Evolutionary conservation across 495 filamentous ascomycete species (phyloP), one percentile per base, ranked within the genome.

Genomic region (Copromyces sp.): DNA sequence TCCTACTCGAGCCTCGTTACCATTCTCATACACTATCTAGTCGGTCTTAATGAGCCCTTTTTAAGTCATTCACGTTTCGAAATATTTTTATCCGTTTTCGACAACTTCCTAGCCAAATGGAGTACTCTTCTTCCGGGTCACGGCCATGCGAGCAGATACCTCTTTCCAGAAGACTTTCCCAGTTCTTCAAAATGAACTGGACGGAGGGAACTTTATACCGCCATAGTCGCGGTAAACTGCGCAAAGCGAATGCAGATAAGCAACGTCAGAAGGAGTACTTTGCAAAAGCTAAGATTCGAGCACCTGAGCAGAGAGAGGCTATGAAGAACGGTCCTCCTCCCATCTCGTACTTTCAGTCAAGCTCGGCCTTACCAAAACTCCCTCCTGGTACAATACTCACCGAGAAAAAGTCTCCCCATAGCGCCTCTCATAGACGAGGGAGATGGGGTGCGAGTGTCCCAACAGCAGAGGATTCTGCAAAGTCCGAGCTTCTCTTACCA

Each of bases 131-230:
- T 16, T 65, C 53, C 24, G 53, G 29, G 29, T 65, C 53, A 17
- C 53, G 53, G 7, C 32, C 29, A 65, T 65, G 29, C 29, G 29
- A 65, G 53, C 53, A 32, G 29, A 14, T 9, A 65, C 29, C 29
- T 37, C 53, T 65, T 37, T 65, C 53, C 29, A 65, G 29, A 65
- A 47, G 44, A 61, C 70, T 68, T 17, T 39, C 40, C 37, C 16
- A 16, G 68, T 9, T 32, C 59, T n/a, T 38, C 69, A 73, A 17
- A 39, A 85, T 85, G 83, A 85, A 85, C 73, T 85, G 83, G 83
- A 84, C 81, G 24, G 83, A 83, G 73, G 81, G 81, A 41, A 82
- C 76, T 11, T 77, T 84, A n/a, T 75, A 82, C 32, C 82, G 81
- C 71, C 74, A 78, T 73, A 78, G 76, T 16, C 81, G 78, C 29